Evolutionary conservation across 2,329 filamentous ascomycete species (phyloP), one percentile per base, ranked within the genome.

Genomic region (Camptophora hylomeconis): DNA sequence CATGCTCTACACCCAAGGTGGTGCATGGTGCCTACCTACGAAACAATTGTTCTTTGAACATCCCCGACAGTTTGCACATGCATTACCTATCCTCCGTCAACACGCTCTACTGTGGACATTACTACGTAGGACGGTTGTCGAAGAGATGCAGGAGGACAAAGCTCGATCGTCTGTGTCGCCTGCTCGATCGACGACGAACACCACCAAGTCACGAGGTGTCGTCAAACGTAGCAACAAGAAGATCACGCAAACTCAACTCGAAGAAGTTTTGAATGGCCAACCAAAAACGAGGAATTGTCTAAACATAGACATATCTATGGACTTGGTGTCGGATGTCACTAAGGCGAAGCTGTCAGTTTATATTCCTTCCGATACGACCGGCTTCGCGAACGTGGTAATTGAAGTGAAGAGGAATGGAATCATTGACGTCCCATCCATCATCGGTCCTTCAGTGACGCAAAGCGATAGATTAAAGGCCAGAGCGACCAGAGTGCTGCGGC

Each of bases 211-310:
- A 22, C 17, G 8, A 20, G 7, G 31, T 22, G 33, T 20, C 16
- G 8, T 26, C 20, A 37, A 32, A 28, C 33, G 42, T n/a, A 58
- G 67, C 39, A 56, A 68, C 30, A 45, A 52, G 15, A 49, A 57
- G 20, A 45, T 49, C 3, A 50, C 49, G 12, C 46, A 54, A 10
- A 57, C 60, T 1, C 76, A 80, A 46, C 67, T 73, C 33, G 56
- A 63, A 12, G 62, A 60, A 8, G 61, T 87, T 11, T 58, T 59
- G 14, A 38, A 40, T 31, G 8, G 18, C 28, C 17, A 26, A 19
- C 17, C 16, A 18, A n/a, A 11, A 14, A 28, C 9, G 25, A 40
- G 4, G 20, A 26, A 6, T 28, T 7, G 21, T 5, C 20, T 41
- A 12, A 35, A 37, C 4, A 32, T 44, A 9, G 40, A 42, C 27